A percentile compares a stretch with the other conserved stretches of the same genome.
Conservation (phyloP, 2,329 filamentous ascomycete genomes). For the Ceratocystis huliohia region DNA sequence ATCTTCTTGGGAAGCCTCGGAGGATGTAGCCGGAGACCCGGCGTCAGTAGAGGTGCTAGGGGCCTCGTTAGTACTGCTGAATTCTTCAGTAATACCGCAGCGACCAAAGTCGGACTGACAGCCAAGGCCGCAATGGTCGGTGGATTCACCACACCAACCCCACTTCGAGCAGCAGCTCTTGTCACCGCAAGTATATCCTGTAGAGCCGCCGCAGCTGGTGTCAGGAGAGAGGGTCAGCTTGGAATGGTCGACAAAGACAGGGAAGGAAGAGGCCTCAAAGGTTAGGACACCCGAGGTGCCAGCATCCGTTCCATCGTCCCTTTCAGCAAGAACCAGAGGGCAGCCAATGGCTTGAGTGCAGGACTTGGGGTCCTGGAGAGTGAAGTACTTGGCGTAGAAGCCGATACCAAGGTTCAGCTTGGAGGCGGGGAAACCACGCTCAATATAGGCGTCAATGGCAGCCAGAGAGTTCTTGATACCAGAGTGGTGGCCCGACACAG, state of each 20-base stretch:
- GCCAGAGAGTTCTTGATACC: constrained; percentile 43
- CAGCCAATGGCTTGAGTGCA: constrained; percentile 39
- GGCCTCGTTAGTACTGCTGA: too few relatives aligned
- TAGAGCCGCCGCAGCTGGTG: not conserved
- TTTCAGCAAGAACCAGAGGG: constrained; percentile 40
- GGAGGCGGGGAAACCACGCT: constrained; percentile 36
- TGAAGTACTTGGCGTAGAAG: constrained; percentile 56
- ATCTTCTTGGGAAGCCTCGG: too few relatives aligned
- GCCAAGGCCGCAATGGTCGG: not conserved
- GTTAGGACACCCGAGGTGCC: not conserved
- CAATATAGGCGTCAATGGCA: constrained; percentile 47
- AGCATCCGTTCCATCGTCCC: constrained; percentile 25
- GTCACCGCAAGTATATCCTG: constrained; percentile 32
- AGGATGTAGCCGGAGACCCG: too few relatives aligned
- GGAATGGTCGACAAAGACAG: not conserved
- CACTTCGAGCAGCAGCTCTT: constrained; percentile 40
- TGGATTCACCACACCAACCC: constrained; percentile 24
- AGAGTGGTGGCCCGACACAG: constrained; percentile 49
- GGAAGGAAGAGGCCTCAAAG: not conserved
- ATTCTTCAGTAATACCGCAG: too few relatives aligned
- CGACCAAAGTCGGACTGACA: not conserved
- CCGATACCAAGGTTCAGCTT: constrained; percentile 52
- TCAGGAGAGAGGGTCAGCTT: not conserved
- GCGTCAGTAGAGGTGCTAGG: too few relatives aligned
- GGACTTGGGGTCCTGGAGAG: constrained; percentile 32